Evolutionary conservation across 768 basidiomycete genomes (phyloP), one percentile per base, ranked within the genome.

Genomic region (Rhodotorula diobovata): DNA sequence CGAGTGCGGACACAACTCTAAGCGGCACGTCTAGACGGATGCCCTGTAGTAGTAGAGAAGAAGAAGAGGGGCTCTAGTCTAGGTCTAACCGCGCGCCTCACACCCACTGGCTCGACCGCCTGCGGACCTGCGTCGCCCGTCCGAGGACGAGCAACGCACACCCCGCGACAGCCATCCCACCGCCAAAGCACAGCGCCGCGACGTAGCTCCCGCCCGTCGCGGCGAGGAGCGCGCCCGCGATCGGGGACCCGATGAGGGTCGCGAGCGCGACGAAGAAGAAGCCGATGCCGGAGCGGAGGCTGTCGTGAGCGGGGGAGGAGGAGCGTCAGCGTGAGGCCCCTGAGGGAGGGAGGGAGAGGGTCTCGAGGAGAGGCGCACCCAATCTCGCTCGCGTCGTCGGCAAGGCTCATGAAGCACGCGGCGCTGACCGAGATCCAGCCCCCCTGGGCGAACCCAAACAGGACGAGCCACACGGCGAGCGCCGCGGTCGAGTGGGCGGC

Each of bases 261-360:
- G 70, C 71, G 55, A 75, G 48, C 28, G 46, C 74, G 68, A 75
- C 66, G 53, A 66, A 66, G 66, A 67, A 45, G 66, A 75, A 72
- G 16, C 71, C 74, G 58, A 75, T 18, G 14, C 74, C 74, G n/a
- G 41, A 20, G 59, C 74, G 71, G 54, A 72, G 54, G 1, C 72
- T 73, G 18, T 11, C 1, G 2, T 21, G 30, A 25, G 48, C 34
- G 45, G 20, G 28, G 21, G 37, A 28, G 30, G 8, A 41, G 15
- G 34, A 48, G 32, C 7, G 23, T 45, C 12, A 53, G 60, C 3
- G 21, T 16, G 53, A 0, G 28, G 12, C 18, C 34, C 23, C 0
- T 41, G 39, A 34, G 0, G n/a, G 4, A 15, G 37, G 28, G 43
- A 35, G 35, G 51, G 55, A 34, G 18, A 50, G 39, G 30, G 51